These are phyloP conservation scores for Dictyostelium purpureum DNA, from an alignment of 78 protist species.

Conservation along the genomic window DNA sequence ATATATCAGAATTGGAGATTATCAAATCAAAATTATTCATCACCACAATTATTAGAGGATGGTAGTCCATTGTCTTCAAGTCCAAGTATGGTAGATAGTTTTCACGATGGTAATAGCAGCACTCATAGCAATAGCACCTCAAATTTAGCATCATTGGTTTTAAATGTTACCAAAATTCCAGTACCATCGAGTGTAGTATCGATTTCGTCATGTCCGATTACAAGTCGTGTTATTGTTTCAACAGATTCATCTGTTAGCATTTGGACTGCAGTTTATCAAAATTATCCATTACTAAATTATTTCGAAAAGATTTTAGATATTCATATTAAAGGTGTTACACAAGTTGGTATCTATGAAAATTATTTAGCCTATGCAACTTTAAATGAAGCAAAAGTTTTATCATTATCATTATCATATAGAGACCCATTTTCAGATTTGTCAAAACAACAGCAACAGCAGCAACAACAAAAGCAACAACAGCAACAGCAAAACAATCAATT, in stretches of 20 bases:
- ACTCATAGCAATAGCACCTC: background rate
- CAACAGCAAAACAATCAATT: background rate
- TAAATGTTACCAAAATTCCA: slow-evolving; percentile 25
- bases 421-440: background rate
- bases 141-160: no score
- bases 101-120: background rate
- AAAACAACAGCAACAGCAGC: background rate
- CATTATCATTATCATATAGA: background rate
- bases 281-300: background rate
- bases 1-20: slow-evolving; percentile 74
- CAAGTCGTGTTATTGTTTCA: slow-evolving; percentile 56
- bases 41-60: background rate
- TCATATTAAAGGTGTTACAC: slow-evolving; percentile 24
- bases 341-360: slow-evolving; percentile 39
- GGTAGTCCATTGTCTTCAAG: background rate
- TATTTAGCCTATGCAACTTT: slow-evolving; percentile 46
- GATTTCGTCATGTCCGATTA: slow-evolving; percentile 41
- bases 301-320: slow-evolving; percentile 67
- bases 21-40: slow-evolving; percentile 42
- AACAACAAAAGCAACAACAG: background rate
- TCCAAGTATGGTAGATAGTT: background rate
- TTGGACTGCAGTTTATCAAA: slow-evolving; percentile 32
- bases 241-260: slow-evolving; percentile 40
- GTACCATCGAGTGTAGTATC: slow-evolving; percentile 45
- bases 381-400: slow-evolving; percentile 43